Evolutionary conservation across 441 rosid species (phyloP), one percentile per base, ranked within the genome.

Genomic region (Jatropha podagrica): DNA sequence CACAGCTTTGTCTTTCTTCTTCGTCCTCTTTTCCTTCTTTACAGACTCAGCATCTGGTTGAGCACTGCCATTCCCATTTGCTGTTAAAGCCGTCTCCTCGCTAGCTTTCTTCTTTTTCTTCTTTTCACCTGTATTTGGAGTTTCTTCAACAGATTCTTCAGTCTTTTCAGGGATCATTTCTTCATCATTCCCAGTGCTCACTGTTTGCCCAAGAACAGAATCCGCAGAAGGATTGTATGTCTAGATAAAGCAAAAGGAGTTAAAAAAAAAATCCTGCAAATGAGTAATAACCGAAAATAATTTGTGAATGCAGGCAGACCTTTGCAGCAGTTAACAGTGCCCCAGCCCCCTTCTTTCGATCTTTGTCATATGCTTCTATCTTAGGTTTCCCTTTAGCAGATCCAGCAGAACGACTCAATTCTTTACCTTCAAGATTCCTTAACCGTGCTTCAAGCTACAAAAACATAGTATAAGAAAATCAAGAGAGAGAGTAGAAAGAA

Each of bases 381-480:
- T 88, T 91, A 2, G 99, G 96, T 61, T 95, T 95, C 83, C 99
- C 97, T 84, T 93, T 93, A 20, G 88, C 87, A 68, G 98, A 93
- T 27, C 95, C 97, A 54, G 96, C 94, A 40, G 92, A 84, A 23
- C 85, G 90, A 68, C 94, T 82, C 74, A 90, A 73, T 75, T 90
- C 97, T 85, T 81, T 90, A 38, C 98, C 96, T 80, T 95, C 97
- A 37, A 92, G 97, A 71, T 67, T 86, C 82, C 96, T 93, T 75
- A 95, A 72, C 68, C 97, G 83, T 48, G 84, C 88, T 77, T 92
- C 98, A 75, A 95, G 94, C 99, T 93, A 77, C 76, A 51, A 13
- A 72, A 11, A 38, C 9, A 32, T 58, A 8, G 1, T 14, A 7
- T 37, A 62, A 27, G 41, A 13, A 11, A 61, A 13, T 60, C 2